Percentiles rank a stretch among this genome's conserved stretches.
Evolutionary conservation across 2,329 filamentous ascomycete genomes (phyloP).

Genomic region (Aspergillus tubingensis): DNA sequence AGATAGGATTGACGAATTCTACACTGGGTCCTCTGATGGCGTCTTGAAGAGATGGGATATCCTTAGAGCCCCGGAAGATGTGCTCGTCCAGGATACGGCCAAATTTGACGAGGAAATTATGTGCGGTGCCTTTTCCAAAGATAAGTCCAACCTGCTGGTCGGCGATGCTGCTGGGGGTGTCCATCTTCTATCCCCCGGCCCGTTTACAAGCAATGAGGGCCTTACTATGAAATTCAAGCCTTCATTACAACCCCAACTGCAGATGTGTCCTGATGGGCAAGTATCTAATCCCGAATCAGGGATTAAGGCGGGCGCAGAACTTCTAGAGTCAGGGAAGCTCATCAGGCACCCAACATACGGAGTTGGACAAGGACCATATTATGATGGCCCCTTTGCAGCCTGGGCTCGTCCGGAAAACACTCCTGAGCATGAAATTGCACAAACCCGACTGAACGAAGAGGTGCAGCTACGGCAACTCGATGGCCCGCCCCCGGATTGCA

Average conservation of each 20-base stretch:
- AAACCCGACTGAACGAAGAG: constrained; percentile 28
- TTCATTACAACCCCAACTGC: constrained; percentile 17
- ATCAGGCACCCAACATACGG: constrained; percentile 40
- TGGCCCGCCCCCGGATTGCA: constrained; percentile 23
- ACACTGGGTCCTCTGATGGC: constrained; percentile 63
- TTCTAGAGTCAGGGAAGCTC: constrained; percentile 39
- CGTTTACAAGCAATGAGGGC: constrained; percentile 25
- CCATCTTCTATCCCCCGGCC: constrained; percentile 50
- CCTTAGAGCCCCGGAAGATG: constrained; percentile 53
- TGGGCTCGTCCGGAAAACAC: constrained; percentile 39
- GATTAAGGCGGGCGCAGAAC: constrained; percentile 25
- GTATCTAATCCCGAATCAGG: constrained; percentile 29
- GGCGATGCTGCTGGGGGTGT: constrained; percentile 60
- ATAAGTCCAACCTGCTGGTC: constrained; percentile 57
- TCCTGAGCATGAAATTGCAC: constrained; percentile 22
- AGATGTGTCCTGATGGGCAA: not conserved
- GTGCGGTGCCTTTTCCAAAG: constrained; percentile 59
- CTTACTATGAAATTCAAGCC: constrained; percentile 28
- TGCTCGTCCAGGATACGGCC: constrained; percentile 53
- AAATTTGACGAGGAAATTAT: constrained; percentile 57
- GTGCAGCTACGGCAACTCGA: constrained; percentile 35
- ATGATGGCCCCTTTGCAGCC: constrained; percentile 43
- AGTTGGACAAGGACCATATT: constrained; percentile 43
- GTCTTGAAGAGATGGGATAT: constrained; percentile 63
- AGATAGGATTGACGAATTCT: constrained; percentile 53